Evolutionary conservation across 169 alveolate genomes (phyloP).

Genomic region (Cryptosporidium ubiquitum): DNA sequence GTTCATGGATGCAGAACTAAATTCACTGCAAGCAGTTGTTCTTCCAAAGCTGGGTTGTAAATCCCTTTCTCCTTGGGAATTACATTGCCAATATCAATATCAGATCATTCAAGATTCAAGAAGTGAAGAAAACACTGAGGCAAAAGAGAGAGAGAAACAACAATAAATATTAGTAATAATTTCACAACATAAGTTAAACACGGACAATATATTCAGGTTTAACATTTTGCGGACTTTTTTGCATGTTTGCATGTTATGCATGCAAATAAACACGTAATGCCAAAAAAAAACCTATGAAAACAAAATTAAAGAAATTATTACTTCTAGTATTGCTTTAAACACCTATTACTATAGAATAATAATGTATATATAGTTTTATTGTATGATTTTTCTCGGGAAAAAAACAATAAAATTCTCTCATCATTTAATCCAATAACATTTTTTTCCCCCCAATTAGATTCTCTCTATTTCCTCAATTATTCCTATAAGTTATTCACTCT

Average conservation of each 20-base stretch:
- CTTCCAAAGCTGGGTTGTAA: neutral
- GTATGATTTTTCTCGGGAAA: neutral
- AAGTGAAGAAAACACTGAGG: neutral
- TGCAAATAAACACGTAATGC: neutral
- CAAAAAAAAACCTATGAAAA: neutral
- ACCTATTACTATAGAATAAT: neutral
- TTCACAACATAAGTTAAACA: too few relatives aligned
- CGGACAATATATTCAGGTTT: neutral
- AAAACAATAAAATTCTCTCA: too few relatives aligned
- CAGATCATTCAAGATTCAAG: conserved; percentile 48
- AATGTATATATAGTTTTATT: neutral
- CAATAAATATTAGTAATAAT: too few relatives aligned
- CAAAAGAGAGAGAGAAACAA: neutral
- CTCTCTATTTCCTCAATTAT: neutral
- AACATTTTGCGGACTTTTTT: neutral
- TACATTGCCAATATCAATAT: conserved; percentile 67
- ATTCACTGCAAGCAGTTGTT: conserved; percentile 12
- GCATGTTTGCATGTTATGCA: neutral
- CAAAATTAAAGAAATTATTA: neutral
- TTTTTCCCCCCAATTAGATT: neutral
- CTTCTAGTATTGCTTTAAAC: neutral
- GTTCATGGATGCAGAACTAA: conserved; percentile 54
- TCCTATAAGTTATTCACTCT: neutral
- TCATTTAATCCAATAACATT: neutral
- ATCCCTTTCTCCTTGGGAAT: conserved; percentile 54